A percentile compares a stretch with the other conserved stretches of the same genome.
These are phyloP conservation scores for Pulveroboletus ravenelii DNA, from an alignment of 768 basidiomycete species.

Conservation along the genomic window DNA sequence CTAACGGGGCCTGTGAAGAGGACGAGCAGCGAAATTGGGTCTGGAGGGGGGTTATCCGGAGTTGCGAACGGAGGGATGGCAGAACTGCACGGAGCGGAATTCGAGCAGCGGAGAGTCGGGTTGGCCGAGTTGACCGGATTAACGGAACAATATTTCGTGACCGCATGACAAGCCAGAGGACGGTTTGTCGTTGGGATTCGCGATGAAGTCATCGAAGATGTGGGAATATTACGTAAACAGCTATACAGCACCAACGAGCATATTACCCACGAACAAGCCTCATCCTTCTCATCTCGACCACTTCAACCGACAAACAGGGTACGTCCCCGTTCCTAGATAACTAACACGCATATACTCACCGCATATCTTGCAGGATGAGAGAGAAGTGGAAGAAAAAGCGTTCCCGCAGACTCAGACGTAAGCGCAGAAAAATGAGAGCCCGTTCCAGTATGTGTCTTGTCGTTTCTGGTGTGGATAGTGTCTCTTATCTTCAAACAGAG, in stretches of 20 bases:
- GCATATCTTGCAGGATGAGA: conserved; percentile 60
- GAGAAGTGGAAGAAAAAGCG: conserved; percentile 98
- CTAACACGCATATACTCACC: neutral
- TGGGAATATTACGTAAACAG: conserved; percentile 26
- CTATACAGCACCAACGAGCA: conserved; percentile 35
- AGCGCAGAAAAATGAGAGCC: conserved; percentile 94
- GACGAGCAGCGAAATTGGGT: conserved; percentile 4
- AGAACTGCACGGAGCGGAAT: neutral
- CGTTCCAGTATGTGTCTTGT: conserved; percentile 71
- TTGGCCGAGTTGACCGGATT: neutral
- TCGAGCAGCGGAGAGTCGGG: neutral
- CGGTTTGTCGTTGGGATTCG: neutral
- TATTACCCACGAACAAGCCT: conserved; percentile 12
- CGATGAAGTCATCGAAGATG: conserved; percentile 8
- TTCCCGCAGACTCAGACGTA: conserved; percentile 87
- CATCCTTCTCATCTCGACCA: conserved; percentile 21
- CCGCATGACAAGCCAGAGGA: conserved; percentile 2
- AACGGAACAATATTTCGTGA: conserved; percentile 1
- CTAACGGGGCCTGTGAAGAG: conserved; percentile 21
- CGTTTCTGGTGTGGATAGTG: neutral
- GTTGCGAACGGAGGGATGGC: neutral
- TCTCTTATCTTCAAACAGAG: conserved; percentile 27
- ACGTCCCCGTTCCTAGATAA: neutral
- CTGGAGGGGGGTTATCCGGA: conserved; percentile 10
- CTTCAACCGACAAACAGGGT: conserved; percentile 31